Percentiles rank a stretch among this genome's conserved stretches.
Conservation (phyloP, 352 stramenopile species). For the Pythium phragmitis region DNA sequence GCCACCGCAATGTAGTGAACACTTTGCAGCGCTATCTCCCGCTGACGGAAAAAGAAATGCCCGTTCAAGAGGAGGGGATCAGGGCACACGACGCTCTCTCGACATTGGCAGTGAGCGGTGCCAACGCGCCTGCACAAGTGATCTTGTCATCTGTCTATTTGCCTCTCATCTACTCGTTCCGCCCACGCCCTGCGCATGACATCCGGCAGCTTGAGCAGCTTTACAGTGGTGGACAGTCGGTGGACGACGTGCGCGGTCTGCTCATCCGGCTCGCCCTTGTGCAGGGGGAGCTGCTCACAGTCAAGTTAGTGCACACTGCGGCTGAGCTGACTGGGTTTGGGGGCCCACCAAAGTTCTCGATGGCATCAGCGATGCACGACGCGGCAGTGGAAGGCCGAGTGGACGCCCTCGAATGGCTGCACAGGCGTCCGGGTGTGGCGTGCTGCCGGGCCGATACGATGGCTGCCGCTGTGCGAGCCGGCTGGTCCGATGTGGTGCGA, state of each 20-base stretch:
- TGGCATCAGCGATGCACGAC: background rate
- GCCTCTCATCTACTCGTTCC: background rate
- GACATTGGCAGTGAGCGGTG: too few species aligned
- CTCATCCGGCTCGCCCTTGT: background rate
- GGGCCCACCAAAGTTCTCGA: background rate
- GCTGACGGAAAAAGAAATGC: too few species aligned
- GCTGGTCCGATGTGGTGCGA: background rate
- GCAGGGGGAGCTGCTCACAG: background rate
- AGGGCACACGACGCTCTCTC: too few species aligned
- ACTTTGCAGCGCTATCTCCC: background rate
- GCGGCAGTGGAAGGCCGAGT: background rate
- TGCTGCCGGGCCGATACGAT: constrained; percentile 4
- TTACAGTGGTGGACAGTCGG: background rate
- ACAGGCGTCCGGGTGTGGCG: background rate
- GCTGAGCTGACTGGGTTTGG: background rate
- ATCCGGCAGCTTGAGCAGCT: background rate
- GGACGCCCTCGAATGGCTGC: background rate
- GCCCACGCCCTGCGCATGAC: background rate
- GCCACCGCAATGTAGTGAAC: background rate
- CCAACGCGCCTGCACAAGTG: background rate
- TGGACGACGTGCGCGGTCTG: background rate
- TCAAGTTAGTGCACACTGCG: background rate
- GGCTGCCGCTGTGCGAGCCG: background rate
- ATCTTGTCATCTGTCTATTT: background rate
- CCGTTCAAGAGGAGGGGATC: too few species aligned